Percentiles rank a stretch among this genome's conserved stretches.
Conservation (phyloP, 2,329 filamentous ascomycete species). For the Trichoderma lentiforme region DNA sequence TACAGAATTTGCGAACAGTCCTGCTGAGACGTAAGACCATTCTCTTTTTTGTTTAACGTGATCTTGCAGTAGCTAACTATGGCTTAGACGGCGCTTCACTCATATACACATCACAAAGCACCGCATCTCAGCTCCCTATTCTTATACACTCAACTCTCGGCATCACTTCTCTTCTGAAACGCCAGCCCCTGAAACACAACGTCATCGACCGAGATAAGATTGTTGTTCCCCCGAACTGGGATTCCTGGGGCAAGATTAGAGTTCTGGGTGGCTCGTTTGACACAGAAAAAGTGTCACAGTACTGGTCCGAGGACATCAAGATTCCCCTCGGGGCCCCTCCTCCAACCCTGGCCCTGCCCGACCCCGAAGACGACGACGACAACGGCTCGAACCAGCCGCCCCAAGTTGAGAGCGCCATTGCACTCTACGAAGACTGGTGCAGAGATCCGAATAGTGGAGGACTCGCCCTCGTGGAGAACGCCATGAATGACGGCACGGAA, state of each 20-base stretch:
- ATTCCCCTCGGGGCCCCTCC: slow-evolving; percentile 38
- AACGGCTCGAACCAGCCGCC: slow-evolving; percentile 8
- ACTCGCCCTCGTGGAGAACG: slow-evolving; percentile 39
- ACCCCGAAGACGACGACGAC: slow-evolving; percentile 23
- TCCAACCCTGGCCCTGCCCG: slow-evolving; percentile 25
- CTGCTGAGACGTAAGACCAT: slow-evolving; percentile 71
- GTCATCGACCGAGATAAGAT: slow-evolving; percentile 94
- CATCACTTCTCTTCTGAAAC: slow-evolving; percentile 78
- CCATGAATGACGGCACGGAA: slow-evolving; percentile 36
- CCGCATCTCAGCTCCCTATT: slow-evolving; percentile 71
- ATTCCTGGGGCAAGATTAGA: slow-evolving; percentile 96
- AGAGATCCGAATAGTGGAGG: slow-evolving; percentile 67
- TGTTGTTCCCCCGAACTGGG: slow-evolving; percentile 93
- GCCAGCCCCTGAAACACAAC: slow-evolving; percentile 78
- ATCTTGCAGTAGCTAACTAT: slow-evolving; percentile 19
- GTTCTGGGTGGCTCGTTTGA: slow-evolving; percentile 90
- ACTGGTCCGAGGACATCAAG: slow-evolving; percentile 83
- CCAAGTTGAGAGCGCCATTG: slow-evolving; percentile 57
- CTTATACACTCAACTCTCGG: slow-evolving; percentile 82
- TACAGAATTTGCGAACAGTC: slow-evolving; percentile 88
- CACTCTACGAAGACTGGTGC: slow-evolving; percentile 75
- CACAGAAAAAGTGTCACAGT: slow-evolving; percentile 77
- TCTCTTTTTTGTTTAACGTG: background rate
- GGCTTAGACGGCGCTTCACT: slow-evolving; percentile 72
- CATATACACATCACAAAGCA: slow-evolving; percentile 77